Evolutionary conservation across 2,329 filamentous ascomycete species (phyloP).

Genomic region (Stagonosporopsis chrysanthemi): DNA sequence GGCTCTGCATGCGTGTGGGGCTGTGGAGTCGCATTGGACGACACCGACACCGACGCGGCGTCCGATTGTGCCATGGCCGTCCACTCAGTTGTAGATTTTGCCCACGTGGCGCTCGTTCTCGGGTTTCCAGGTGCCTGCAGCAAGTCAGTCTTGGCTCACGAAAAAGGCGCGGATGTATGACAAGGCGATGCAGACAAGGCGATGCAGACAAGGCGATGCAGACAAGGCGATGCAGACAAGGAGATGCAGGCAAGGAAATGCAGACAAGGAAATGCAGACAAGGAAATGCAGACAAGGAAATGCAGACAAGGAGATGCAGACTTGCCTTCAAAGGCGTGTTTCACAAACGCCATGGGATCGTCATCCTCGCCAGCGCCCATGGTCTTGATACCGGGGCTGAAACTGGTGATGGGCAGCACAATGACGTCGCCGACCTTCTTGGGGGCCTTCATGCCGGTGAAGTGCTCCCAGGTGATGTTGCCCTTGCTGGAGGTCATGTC

Average conservation of each 20-base stretch:
- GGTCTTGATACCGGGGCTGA: slow-evolving; percentile 91
- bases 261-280: slow-evolving; percentile 43
- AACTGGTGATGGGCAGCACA: slow-evolving; percentile 93
- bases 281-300: slow-evolving; percentile 29
- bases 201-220: no score
- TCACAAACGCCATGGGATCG: slow-evolving; percentile 96
- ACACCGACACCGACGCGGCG: no score
- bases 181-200: slow-evolving; percentile 30
- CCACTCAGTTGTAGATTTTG: slow-evolving; percentile 39
- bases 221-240: no score
- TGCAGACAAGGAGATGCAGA: slow-evolving; percentile 7
- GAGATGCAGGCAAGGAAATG: not conserved
- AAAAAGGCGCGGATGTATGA: not conserved
- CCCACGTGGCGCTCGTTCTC: slow-evolving; percentile 47
- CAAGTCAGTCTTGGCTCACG: slow-evolving; percentile 28
- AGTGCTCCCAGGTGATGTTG: slow-evolving; percentile 84
- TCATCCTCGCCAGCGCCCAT: slow-evolving; percentile 91
- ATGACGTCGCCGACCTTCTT: slow-evolving; percentile 94
- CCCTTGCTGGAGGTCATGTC: slow-evolving; percentile 74
- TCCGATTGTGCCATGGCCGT: not conserved
- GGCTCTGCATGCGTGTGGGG: no score
- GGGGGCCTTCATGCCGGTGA: slow-evolving; percentile 82
- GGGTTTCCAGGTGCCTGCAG: slow-evolving; percentile 48
- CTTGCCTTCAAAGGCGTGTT: slow-evolving; percentile 93
- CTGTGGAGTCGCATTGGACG: no score